Evolutionary conservation across 2,329 filamentous ascomycete species (phyloP), one percentile per base, ranked within the genome.

Genomic region (Fusarium nelsonii): DNA sequence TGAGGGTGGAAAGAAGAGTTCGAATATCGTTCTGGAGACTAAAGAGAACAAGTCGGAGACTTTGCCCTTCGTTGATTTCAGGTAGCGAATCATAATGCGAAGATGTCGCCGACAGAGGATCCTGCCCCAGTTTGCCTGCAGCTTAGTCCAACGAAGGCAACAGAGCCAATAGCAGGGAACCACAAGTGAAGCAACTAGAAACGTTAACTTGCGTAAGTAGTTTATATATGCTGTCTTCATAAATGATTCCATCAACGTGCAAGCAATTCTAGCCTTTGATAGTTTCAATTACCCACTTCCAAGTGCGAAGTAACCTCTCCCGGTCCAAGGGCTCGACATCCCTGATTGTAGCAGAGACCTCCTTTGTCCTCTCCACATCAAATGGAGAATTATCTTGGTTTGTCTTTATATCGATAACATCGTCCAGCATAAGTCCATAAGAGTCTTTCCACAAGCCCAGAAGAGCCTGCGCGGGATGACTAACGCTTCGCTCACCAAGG

Each of bases 381-480:
- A 74, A 74, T 1, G 53, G 16, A 1, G 55, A 37, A 6, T 4
- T 1, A 0, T 23, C 11, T 0, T 11, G 9, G 11, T 8, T 4
- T 2, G 33, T 26, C 8, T 9, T 20, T 2, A 6, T 2, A 8
- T 5, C 14, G 6, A 10, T 3, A 6, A 2, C 30, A 1, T 20
- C 18, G 6, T 37, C 26, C 2, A 33, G 8, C 48, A 51, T 20
- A 4, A 51, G 23, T 2, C 16, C n/a, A 16, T 63, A 64, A 3
- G 52, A 58, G 5, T 43, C 41, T 36, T 74, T 73, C 74, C 74
- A 76, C 7, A 76, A 2, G 2, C 45, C 72, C 0, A 75, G 11
- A 1, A 76, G 55, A 15, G 69, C 67, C 6, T 75, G 73, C 0
- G 73, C 68, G 1, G 71, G 69, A 48, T 75, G 74, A 8, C 43